Evolutionary conservation across 495 filamentous ascomycete species (phyloP).

Genomic region (Oleoguttula mirabilis): DNA sequence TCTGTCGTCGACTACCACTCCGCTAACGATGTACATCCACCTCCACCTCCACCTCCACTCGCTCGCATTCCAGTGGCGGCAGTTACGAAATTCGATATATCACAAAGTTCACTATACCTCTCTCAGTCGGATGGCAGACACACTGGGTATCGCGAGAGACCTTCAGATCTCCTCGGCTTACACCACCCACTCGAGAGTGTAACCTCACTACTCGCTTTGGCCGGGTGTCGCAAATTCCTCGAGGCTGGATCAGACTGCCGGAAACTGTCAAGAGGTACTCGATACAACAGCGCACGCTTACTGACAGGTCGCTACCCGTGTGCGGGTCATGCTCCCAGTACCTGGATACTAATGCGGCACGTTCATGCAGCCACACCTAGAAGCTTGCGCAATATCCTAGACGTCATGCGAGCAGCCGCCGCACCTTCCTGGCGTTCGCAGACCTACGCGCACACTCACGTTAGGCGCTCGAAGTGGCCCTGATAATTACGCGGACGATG

Average conservation of each 20-base stretch:
- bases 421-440: too few relatives aligned
- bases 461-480: too few relatives aligned
- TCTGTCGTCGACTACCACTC: too few relatives aligned
- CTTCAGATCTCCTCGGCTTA: background rate
- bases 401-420: background rate
- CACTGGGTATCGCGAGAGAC: too few relatives aligned
- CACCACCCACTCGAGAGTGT: background rate
- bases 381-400: conserved; percentile 8
- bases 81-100: too few relatives aligned
- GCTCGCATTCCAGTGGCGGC: too few relatives aligned
- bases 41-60: too few relatives aligned
- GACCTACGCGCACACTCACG: too few relatives aligned
- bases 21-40: too few relatives aligned
- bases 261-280: conserved; percentile 2
- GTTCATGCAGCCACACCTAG: conserved; percentile 19
- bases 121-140: too few relatives aligned
- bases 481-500: too few relatives aligned
- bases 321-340: conserved; percentile 3
- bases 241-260: background rate
- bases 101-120: too few relatives aligned
- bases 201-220: background rate
- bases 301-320: conserved; percentile 11
- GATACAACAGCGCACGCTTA: conserved; percentile 4
- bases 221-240: background rate
- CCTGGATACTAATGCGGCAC: conserved; percentile 5